Conservation (phyloP, 2,329 filamentous ascomycete genomes). For the Exophiala phaeomuriformis region DNA sequence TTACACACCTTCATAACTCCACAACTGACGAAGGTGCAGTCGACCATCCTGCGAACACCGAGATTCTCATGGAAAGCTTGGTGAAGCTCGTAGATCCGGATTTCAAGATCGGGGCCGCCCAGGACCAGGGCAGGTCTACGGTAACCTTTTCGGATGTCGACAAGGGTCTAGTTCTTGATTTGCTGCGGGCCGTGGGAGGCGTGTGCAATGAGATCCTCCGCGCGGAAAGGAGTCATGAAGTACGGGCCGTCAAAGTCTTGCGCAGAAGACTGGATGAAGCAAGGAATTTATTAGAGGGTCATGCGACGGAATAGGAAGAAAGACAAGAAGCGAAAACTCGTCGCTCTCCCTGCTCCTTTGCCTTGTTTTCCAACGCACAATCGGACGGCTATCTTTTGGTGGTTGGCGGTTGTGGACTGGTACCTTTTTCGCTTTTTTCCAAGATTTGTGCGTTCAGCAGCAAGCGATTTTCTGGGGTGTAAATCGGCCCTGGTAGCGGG, state of each 20-base stretch:
- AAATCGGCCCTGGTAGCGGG: too few species aligned
- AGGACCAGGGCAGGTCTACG: conserved; percentile 7
- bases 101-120: conserved; percentile 15
- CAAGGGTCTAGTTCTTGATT: conserved; percentile 49
- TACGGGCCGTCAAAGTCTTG: conserved; percentile 55
- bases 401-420: too few species aligned
- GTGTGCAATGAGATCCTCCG: conserved; percentile 48
- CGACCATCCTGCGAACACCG: conserved; percentile 23
- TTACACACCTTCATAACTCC: too few species aligned
- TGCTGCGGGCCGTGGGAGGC: conserved; percentile 45
- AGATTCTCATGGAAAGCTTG: conserved; percentile 27
- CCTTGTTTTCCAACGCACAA: too few species aligned
- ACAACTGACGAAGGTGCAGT: neutral
- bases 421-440: too few species aligned
- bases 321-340: neutral
- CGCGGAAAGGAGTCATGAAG: conserved; percentile 52
- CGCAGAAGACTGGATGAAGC: conserved; percentile 68
- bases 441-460: too few species aligned
- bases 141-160: conserved; percentile 42
- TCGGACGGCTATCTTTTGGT: too few species aligned
- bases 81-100: conserved; percentile 27
- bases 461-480: too few species aligned
- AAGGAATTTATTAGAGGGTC: conserved; percentile 63
- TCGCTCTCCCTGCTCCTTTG: too few species aligned
- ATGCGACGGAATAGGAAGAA: conserved; percentile 40